phyloP scores from a whole-genome alignment of 2,329 filamentous ascomycete species.

The Fusarium algeriense region DNA sequence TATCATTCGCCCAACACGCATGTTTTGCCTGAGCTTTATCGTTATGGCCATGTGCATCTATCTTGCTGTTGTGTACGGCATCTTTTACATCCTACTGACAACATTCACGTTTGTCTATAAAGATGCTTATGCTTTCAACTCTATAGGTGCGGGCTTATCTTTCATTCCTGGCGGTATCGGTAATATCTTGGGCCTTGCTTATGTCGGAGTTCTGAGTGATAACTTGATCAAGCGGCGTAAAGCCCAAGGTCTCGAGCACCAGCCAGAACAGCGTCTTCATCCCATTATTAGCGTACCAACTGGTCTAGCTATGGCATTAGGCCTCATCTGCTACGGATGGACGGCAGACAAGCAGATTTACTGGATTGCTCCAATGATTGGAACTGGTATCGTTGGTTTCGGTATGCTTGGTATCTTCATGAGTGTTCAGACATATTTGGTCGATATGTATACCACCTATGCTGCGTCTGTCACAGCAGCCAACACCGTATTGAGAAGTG shows the following conservation, averaged over 20 bases:
- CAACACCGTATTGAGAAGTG: not conserved
- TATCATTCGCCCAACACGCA: slow-evolving; percentile 59
- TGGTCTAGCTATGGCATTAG: not conserved
- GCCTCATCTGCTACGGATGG: not conserved
- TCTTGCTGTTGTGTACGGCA: slow-evolving; percentile 65
- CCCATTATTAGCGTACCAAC: not conserved
- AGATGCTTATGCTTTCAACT: slow-evolving; percentile 55
- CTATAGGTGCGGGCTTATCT: slow-evolving; percentile 38
- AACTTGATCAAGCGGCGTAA: not conserved
- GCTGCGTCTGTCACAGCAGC: not conserved
- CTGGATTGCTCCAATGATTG: not conserved
- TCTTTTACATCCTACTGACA: slow-evolving; percentile 66
- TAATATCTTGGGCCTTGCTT: not conserved
- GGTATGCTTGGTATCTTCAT: not conserved
- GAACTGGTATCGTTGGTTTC: not conserved
- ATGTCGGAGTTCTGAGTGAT: not conserved
- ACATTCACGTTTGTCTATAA: slow-evolving; percentile 66
- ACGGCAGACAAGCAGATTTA: not conserved
- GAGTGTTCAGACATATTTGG: not conserved
- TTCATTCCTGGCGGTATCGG: slow-evolving; percentile 43
- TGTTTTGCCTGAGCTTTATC: slow-evolving; percentile 64
- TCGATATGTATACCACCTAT: not conserved
- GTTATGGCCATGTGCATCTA: slow-evolving; percentile 61
- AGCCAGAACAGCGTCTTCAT: not conserved
- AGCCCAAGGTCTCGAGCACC: not conserved